These are phyloP conservation scores for Echeveria elegans DNA, from an alignment of 164 flowering plant species.

Conservation along the genomic window DNA sequence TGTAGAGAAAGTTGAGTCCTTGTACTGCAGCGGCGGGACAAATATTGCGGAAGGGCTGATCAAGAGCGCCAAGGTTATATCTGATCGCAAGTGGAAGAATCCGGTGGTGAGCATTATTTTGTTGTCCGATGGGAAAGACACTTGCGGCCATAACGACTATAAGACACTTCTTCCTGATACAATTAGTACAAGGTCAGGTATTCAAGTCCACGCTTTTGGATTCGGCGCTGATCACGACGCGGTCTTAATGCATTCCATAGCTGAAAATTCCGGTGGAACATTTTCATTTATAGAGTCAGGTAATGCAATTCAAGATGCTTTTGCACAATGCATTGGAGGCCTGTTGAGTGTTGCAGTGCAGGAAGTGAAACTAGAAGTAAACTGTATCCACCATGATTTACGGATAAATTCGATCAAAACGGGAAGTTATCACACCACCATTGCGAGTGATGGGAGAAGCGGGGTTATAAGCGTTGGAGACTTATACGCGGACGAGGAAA, in stretches of 20 bases:
- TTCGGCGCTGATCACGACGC: slow-evolving; percentile 69
- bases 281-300: slow-evolving; percentile 61
- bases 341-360: slow-evolving; percentile 54
- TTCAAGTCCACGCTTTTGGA: slow-evolving; percentile 64
- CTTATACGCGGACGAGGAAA: slow-evolving; percentile 59
- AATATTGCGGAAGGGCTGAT: slow-evolving; percentile 60
- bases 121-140: slow-evolving; percentile 60
- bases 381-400: slow-evolving; percentile 27
- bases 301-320: slow-evolving; percentile 61
- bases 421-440: slow-evolving; percentile 40
- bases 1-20: slow-evolving; percentile 45
- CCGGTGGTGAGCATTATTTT: slow-evolving; percentile 50
- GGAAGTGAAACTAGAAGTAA: slow-evolving; percentile 35
- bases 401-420: slow-evolving; percentile 32
- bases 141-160: slow-evolving; percentile 34
- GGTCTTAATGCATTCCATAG: slow-evolving; percentile 51
- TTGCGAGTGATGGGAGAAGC: slow-evolving; percentile 19
- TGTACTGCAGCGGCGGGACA: slow-evolving; percentile 56
- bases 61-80: slow-evolving; percentile 55
- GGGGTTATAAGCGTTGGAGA: slow-evolving; percentile 49
- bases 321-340: slow-evolving; percentile 70
- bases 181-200: slow-evolving; percentile 26
- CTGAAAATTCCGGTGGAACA: slow-evolving; percentile 61
- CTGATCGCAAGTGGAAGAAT: slow-evolving; percentile 44
- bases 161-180: slow-evolving; percentile 38